phyloP scores from a whole-genome alignment of 257 asterid genomes.

The Datura wrightii region DNA sequence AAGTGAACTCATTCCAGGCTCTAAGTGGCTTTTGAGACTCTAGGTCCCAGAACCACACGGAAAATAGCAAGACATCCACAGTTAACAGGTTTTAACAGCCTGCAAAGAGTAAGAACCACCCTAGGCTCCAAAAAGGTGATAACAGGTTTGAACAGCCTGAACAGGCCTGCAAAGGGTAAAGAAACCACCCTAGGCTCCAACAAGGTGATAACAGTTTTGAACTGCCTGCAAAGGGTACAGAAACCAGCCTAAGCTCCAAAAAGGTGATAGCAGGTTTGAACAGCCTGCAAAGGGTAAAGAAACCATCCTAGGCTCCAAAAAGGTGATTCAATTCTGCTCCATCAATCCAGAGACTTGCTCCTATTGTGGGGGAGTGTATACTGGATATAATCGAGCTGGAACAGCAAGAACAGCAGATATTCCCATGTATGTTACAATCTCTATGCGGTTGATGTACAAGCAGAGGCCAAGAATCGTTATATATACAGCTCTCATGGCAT shows the following conservation, averaged over 20 bases:
- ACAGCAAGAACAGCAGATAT: slow-evolving; percentile 13
- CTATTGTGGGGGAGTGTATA: not conserved
- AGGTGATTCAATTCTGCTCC: not conserved
- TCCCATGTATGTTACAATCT: slow-evolving; percentile 31
- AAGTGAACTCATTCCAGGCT: not conserved
- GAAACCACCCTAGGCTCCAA: not conserved
- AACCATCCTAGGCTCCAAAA: not conserved
- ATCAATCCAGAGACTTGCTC: slow-evolving; percentile 12
- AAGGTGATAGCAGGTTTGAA: not conserved
- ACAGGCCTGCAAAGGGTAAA: no score
- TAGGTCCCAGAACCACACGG: not conserved
- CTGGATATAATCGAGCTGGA: not conserved
- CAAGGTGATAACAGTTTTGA: not conserved
- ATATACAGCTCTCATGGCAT: slow-evolving; percentile 52
- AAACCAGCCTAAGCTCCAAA: not conserved
- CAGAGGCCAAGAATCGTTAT: slow-evolving; percentile 29
- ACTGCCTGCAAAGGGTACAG: not conserved
- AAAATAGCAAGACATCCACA: slow-evolving; percentile 11
- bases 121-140: not conserved
- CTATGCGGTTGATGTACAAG: slow-evolving; percentile 42
- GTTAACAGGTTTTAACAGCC: not conserved
- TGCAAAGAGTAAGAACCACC: not conserved
- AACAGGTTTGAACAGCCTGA: no score
- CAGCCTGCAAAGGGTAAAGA: not conserved
- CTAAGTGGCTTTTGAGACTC: not conserved